These are phyloP conservation scores for Diaporthe destruens DNA, from an alignment of 2,329 filamentous ascomycete species.

Conservation along the genomic window DNA sequence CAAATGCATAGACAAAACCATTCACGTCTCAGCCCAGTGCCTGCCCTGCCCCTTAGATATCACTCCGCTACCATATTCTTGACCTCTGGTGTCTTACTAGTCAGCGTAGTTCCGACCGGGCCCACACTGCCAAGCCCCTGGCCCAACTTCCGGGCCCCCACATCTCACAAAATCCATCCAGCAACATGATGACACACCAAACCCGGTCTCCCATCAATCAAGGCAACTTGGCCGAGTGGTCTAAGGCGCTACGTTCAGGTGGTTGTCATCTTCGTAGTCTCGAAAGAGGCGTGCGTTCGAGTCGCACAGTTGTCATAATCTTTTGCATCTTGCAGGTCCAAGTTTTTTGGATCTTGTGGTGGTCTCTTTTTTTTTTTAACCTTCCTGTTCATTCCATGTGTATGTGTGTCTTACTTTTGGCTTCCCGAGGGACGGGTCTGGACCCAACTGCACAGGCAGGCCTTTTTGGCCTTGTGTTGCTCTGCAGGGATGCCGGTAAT, in stretches of 20 bases:
- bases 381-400: not conserved
- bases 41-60: too few relatives aligned
- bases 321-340: not conserved
- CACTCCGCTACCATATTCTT: too few relatives aligned
- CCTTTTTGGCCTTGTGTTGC: too few relatives aligned
- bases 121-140: not conserved
- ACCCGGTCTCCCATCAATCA: rapidly evolving
- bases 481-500: too few relatives aligned
- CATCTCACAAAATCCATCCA: rapidly evolving
- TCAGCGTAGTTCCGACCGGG: too few relatives aligned
- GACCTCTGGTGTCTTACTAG: too few relatives aligned
- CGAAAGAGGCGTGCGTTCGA: conserved; percentile 42
- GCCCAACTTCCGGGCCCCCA: not conserved
- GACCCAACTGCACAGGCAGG: too few relatives aligned
- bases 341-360: too few relatives aligned
- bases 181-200: rapidly evolving
- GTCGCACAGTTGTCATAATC: conserved; percentile 36
- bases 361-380: not conserved
- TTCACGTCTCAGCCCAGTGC: too few relatives aligned
- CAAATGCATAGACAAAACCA: too few relatives aligned
- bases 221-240: conserved; percentile 37
- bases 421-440: too few relatives aligned
- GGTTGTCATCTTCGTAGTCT: conserved; percentile 38
- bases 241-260: conserved; percentile 43
- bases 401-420: too few relatives aligned